Percentiles rank a stretch among this genome's conserved stretches.
phyloP scores from a whole-genome alignment of 2,329 filamentous ascomycete species.

The Hymenoscyphus infarciens region DNA sequence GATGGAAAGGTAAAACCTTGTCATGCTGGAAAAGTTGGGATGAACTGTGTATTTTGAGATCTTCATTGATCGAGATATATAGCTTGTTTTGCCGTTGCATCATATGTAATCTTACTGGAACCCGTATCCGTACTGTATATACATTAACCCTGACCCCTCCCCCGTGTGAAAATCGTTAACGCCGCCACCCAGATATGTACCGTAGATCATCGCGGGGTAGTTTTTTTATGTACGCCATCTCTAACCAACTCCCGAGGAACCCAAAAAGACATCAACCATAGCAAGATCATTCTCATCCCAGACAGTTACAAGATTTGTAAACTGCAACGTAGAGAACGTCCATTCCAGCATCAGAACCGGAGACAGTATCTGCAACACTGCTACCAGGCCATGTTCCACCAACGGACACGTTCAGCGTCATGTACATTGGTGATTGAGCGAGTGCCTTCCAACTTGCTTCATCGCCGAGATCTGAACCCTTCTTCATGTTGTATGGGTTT shows the following conservation, averaged over 20 bases:
- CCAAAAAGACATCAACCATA: neutral
- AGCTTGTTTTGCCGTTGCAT: neutral
- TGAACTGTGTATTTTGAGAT: neutral
- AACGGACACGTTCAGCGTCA: conserved; percentile 27
- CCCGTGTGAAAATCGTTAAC: neutral
- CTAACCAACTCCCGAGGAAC: neutral
- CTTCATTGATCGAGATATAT: neutral
- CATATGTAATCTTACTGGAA: neutral
- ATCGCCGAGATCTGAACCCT: conserved; percentile 21
- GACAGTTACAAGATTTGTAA: conserved; percentile 13
- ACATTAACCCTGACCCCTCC: neutral
- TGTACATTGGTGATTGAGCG: conserved; percentile 17
- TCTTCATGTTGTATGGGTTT: conserved; percentile 17
- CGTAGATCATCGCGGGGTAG: conserved; percentile 2
- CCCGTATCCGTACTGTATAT: neutral
- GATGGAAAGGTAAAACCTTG: too few species aligned
- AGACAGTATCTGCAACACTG: conserved; percentile 16
- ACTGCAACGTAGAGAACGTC: conserved; percentile 27
- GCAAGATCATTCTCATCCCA: neutral
- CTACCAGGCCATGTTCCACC: conserved; percentile 21
- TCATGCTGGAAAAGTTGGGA: too few species aligned
- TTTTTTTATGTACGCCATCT: conserved; percentile 1
- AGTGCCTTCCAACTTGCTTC: conserved; percentile 15
- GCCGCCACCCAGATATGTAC: neutral
- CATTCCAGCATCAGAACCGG: conserved; percentile 23